phyloP scores from a whole-genome alignment of 2,329 filamentous ascomycete genomes.

The Colletotrichum liriopes region DNA sequence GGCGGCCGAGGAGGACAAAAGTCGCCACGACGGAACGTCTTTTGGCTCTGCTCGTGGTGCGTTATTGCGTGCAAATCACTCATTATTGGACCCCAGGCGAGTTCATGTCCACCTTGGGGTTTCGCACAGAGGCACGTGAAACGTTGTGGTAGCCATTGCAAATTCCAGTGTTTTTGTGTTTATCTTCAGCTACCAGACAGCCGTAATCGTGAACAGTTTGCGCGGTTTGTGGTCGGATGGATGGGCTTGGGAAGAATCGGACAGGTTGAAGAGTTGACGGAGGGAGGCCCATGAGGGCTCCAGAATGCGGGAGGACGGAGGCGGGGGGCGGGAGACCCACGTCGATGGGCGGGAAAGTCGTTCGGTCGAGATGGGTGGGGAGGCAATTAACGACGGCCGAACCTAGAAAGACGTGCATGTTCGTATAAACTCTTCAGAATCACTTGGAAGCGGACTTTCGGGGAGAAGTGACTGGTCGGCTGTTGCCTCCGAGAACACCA shows the following conservation, averaged over 20 bases:
- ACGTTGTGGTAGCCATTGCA: conserved; percentile 41
- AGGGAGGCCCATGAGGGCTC: conserved; percentile 17
- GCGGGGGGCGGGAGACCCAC: conserved; percentile 27
- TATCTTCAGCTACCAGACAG: conserved; percentile 47
- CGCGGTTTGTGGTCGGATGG: conserved; percentile 42
- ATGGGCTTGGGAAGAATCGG: conserved; percentile 42
- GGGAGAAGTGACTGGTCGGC: conserved; percentile 77
- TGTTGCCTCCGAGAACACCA: conserved; percentile 79
- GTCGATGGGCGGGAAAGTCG: conserved; percentile 29
- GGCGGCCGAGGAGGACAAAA: conserved; percentile 6
- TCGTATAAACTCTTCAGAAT: conserved; percentile 80
- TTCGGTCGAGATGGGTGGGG: conserved; percentile 37
- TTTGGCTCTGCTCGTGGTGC: conserved; percentile 4
- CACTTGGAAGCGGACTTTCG: conserved; percentile 77
- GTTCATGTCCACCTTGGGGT: conserved; percentile 34
- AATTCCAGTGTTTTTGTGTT: conserved; percentile 47
- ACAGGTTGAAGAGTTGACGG: conserved; percentile 41
- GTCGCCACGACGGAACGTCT: background rate
- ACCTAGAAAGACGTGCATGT: conserved; percentile 86
- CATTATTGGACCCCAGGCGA: conserved; percentile 26
- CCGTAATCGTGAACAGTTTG: conserved; percentile 46
- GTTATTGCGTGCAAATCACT: conserved; percentile 38
- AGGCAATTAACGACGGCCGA: conserved; percentile 88
- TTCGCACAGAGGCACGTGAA: conserved; percentile 39
- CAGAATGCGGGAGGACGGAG: conserved; percentile 33